Evolutionary conservation across 345 rosid species (phyloP).

Genomic region (Populus simonii): DNA sequence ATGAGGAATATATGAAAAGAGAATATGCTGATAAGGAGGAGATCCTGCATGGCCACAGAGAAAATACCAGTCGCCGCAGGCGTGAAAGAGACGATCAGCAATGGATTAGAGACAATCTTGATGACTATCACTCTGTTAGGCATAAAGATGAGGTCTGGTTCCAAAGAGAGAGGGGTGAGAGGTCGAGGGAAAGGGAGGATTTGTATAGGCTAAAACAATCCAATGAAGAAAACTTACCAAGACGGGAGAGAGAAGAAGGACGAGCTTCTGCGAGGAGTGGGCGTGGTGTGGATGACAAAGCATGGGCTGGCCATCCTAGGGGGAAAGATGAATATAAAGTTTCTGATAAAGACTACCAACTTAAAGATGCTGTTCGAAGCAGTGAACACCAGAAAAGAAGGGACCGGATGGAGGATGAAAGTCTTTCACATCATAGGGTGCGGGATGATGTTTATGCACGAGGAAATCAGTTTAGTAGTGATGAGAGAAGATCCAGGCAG

Average conservation of each 20-base stretch:
- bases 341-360: slow-evolving; percentile 61
- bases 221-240: slow-evolving; percentile 57
- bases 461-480: slow-evolving; percentile 43
- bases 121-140: slow-evolving; percentile 64
- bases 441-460: slow-evolving; percentile 60
- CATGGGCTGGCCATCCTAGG: slow-evolving; percentile 51
- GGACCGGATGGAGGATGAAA: slow-evolving; percentile 63
- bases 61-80: slow-evolving; percentile 55
- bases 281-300: slow-evolving; percentile 70
- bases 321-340: slow-evolving; percentile 59
- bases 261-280: slow-evolving; percentile 50
- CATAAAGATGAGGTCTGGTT: slow-evolving; percentile 70
- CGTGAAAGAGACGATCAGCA: slow-evolving; percentile 83
- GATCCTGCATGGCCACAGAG: slow-evolving; percentile 55
- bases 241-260: slow-evolving; percentile 70
- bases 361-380: slow-evolving; percentile 57
- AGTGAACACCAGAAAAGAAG: slow-evolving; percentile 67
- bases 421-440: slow-evolving; percentile 52
- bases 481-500: slow-evolving; percentile 71
- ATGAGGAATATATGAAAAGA: slow-evolving; percentile 61
- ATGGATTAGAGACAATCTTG: slow-evolving; percentile 67
- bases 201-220: slow-evolving; percentile 47
- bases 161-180: slow-evolving; percentile 69
- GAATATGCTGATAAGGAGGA: slow-evolving; percentile 66
- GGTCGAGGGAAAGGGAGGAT: slow-evolving; percentile 72